A percentile compares a stretch with the other conserved stretches of the same genome.
Conservation (phyloP, 345 rosid genomes). For the Combretum micranthum region DNA sequence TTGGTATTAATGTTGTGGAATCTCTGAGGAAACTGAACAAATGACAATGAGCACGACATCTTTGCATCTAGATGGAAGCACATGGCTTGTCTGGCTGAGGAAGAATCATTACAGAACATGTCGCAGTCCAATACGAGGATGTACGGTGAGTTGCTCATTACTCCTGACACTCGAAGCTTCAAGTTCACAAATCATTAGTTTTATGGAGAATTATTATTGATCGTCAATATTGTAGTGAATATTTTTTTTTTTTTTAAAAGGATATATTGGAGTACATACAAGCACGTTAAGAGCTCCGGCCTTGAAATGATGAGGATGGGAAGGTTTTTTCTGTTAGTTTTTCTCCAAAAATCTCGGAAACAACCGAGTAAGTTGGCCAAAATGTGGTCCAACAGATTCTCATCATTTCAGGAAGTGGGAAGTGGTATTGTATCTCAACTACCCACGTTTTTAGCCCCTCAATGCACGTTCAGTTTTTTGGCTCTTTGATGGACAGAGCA, state of each 20-base stretch:
- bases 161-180: slow-evolving; percentile 36
- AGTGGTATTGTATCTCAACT: no score
- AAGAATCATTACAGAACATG: slow-evolving; percentile 34
- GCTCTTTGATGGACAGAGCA: no score
- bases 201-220: no score
- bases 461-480: no score
- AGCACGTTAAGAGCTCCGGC: slow-evolving; percentile 50
- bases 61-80: slow-evolving; percentile 45
- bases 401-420: no score
- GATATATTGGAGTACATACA: slow-evolving; percentile 11
- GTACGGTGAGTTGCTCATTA: slow-evolving; percentile 29
- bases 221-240: no score
- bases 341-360: no score
- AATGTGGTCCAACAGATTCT: no score
- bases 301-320: slow-evolving; percentile 36
- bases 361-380: no score
- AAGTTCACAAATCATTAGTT: not conserved
- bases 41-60: slow-evolving; percentile 23
- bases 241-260: no score
- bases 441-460: no score
- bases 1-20: slow-evolving; percentile 22
- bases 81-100: slow-evolving; percentile 20
- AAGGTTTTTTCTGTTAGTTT: no score
- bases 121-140: slow-evolving; percentile 39
- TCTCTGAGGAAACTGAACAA: slow-evolving; percentile 31